Base-by-base conservation (phyloP, 768 basidiomycete species). In the Hemileccinum rubropunctum region DNA sequence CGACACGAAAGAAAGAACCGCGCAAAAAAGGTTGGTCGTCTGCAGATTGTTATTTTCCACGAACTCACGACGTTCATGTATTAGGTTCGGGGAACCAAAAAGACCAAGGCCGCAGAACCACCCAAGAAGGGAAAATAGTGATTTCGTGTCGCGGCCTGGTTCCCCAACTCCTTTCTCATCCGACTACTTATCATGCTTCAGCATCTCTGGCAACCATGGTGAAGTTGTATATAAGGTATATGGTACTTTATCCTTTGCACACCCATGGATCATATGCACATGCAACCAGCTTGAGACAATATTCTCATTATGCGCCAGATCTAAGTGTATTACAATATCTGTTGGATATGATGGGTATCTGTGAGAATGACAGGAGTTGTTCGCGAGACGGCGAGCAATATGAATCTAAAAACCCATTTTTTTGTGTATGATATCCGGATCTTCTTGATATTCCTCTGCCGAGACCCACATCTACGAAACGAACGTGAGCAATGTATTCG, bases 1-100 rank as follows among this genome's bases (percentile, higher is more conserved):
- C 88, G 97, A 74, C 98, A 98, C 79, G 95, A 98, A 80, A 85
- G 97, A 66, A 99, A 99, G 84, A 99, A 99, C 77, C 86, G 95
- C 70, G 83, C 89, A 56, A 99, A 99, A 89, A 98, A 98, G 86
- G 95, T 92, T 41, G n/a, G 73, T 61, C 44, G 12, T 27, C 23
- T 17, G 52, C 34, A 23, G 18, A 21, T 45, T 21, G 34, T 52
- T 35, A 12, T 20, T 17, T 40, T 14, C 48, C 18, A 47, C 42
- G 5, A 13, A 36, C 57, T 62, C 45, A 60, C 60, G 30, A 63
- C 36, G 27, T 50, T 40, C 49, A 50, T 42, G 45, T 53, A 50
- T 13, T 61, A 98, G 94, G 74, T 94, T 75, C 91, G 95, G 67
- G 95, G 95, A 62, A 94, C 89, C 70, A 89, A 90, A 79, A 98